Evolutionary conservation across 2,329 filamentous ascomycete species (phyloP).

Genomic region (Monilinia aucupariae): DNA sequence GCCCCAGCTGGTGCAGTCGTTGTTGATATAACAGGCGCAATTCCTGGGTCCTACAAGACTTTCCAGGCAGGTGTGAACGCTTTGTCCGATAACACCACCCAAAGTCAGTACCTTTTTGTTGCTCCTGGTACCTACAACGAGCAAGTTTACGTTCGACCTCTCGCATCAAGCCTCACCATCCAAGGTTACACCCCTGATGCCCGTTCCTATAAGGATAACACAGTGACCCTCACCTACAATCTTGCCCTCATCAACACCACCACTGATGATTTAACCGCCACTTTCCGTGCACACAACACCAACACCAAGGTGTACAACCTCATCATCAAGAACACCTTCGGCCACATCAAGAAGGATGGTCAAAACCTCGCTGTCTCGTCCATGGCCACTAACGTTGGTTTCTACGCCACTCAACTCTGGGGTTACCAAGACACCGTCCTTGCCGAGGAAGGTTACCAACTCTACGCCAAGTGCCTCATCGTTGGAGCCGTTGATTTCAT

Average conservation of each 20-base stretch:
- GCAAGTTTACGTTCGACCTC: conserved; percentile 48
- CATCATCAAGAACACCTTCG: conserved; percentile 40
- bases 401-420: conserved; percentile 50
- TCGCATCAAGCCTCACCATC: conserved; percentile 46
- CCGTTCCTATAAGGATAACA: conserved; percentile 44
- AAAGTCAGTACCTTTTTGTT: conserved; percentile 50
- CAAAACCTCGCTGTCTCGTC: conserved; percentile 51
- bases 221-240: conserved; percentile 42
- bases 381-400: conserved; percentile 47
- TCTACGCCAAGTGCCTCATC: conserved; percentile 53
- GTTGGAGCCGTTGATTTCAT: conserved; percentile 55
- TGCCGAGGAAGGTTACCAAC: conserved; percentile 45
- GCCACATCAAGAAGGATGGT: conserved; percentile 37
- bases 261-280: conserved; percentile 40
- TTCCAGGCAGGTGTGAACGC: conserved; percentile 30
- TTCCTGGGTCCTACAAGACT: conserved; percentile 20
- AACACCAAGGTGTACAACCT: conserved; percentile 55
- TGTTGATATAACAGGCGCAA: conserved; percentile 40
- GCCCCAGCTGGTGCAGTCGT: conserved; percentile 43
- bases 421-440: conserved; percentile 54
- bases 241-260: conserved; percentile 39
- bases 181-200: conserved; percentile 48
- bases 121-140: conserved; percentile 51
- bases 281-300: conserved; percentile 35
- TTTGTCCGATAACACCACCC: conserved; percentile 40